Evolutionary conservation across 192 early-diverging fungal genomes (phyloP).

Genomic region (Spizellomyces punctatus): DNA sequence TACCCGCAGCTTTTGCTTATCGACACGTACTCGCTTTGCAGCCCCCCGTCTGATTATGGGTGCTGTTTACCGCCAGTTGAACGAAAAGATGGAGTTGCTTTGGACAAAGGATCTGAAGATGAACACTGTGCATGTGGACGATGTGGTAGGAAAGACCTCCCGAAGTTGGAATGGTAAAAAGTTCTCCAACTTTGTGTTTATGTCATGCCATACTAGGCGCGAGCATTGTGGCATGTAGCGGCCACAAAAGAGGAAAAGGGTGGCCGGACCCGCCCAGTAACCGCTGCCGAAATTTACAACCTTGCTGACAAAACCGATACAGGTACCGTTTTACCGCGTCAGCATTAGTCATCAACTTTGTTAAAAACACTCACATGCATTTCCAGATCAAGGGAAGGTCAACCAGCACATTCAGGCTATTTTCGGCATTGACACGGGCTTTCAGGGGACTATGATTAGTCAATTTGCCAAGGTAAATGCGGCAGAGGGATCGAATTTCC

Average conservation of each 20-base stretch:
- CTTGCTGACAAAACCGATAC: conserved; percentile 86
- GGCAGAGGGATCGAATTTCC: conserved; percentile 14
- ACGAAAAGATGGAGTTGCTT: conserved; percentile 89
- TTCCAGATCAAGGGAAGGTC: conserved; percentile 74
- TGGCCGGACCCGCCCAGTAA: conserved; percentile 44
- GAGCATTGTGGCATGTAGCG: conserved; percentile 53
- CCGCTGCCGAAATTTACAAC: conserved; percentile 71
- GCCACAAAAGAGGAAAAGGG: conserved; percentile 53
- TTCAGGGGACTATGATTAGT: conserved; percentile 75
- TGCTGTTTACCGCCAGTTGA: conserved; percentile 77
- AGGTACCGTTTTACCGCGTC: conserved; percentile 49
- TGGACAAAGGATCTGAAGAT: conserved; percentile 92
- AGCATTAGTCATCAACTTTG: too few species aligned
- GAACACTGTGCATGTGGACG: conserved; percentile 92
- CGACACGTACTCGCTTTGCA: conserved; percentile 28
- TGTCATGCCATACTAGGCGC: conserved; percentile 27
- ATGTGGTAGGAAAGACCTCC: conserved; percentile 56
- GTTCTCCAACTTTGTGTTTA: neutral
- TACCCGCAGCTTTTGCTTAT: too few species aligned
- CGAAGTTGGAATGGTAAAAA: neutral
- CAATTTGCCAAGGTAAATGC: conserved; percentile 73
- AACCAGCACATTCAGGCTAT: conserved; percentile 70
- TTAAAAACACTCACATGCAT: too few species aligned
- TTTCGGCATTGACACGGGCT: conserved; percentile 84
- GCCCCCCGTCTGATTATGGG: conserved; percentile 93